These are phyloP conservation scores for Clathrospora elynae DNA, from an alignment of 2,329 filamentous ascomycete species.

Conservation along the genomic window DNA sequence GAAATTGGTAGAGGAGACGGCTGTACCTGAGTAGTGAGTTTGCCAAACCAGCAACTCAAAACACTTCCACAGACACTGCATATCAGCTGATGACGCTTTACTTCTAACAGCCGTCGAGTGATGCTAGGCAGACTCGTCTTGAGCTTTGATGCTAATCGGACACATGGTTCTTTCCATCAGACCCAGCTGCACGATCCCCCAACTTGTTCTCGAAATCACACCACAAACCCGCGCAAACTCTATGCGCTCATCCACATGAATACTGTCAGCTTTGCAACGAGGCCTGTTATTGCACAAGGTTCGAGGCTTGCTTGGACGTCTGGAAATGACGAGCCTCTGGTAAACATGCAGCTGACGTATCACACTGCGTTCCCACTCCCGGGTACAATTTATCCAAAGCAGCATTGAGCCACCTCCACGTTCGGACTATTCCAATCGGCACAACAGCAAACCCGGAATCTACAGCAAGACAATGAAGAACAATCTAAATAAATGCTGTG, in stretches of 20 bases:
- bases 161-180: slow-evolving; percentile 2
- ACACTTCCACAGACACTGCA: too few species aligned
- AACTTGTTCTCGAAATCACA: background rate
- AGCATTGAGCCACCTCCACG: slow-evolving; percentile 29
- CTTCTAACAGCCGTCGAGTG: too few species aligned
- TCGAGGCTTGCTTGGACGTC: slow-evolving; percentile 26
- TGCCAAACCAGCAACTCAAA: too few species aligned
- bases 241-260: slow-evolving; percentile 6
- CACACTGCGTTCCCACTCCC: slow-evolving; percentile 20
- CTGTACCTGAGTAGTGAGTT: too few species aligned
- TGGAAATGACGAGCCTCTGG: slow-evolving; percentile 19
- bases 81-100: too few species aligned
- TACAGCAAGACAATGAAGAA: slow-evolving; percentile 35
- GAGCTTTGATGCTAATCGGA: background rate
- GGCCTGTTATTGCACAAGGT: slow-evolving; percentile 16
- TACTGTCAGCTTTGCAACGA: slow-evolving; percentile 14
- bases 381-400: slow-evolving; percentile 38
- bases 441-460: slow-evolving; percentile 21
- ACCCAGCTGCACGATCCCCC: slow-evolving; percentile 4
- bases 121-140: too few species aligned
- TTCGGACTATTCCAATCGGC: slow-evolving; percentile 33
- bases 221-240: slow-evolving; percentile 9
- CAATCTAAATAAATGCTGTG: slow-evolving; percentile 40
- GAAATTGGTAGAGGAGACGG: too few species aligned
- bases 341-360: slow-evolving; percentile 30